phyloP scores from a whole-genome alignment of 805 yeast genomes.

The Vanderwaltozyma tropicalis region DNA sequence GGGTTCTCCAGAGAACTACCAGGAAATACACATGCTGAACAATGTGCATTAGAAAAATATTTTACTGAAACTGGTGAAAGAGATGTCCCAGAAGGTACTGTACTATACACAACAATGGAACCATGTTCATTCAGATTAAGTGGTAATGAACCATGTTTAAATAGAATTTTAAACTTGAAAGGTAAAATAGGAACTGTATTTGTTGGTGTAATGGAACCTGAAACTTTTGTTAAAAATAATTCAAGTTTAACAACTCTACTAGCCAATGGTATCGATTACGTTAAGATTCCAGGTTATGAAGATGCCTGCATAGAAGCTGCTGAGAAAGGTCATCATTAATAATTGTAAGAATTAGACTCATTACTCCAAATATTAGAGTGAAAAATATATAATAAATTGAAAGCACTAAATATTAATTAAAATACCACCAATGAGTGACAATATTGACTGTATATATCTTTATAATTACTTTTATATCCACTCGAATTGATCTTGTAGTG shows the following conservation, averaged over 20 bases:
- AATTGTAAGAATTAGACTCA: not conserved
- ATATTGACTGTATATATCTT: too few relatives aligned
- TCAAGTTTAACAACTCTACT: conserved; percentile 46
- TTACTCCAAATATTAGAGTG: too few relatives aligned
- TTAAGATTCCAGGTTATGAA: conserved; percentile 78
- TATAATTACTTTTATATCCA: too few relatives aligned
- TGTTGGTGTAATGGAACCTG: conserved; percentile 90
- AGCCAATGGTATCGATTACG: conserved; percentile 54
- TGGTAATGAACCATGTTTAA: conserved; percentile 83
- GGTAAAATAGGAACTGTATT: conserved; percentile 57
- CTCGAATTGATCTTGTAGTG: too few relatives aligned
- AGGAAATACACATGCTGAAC: conserved; percentile 97
- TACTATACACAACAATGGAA: conserved; percentile 91
- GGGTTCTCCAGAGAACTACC: conserved; percentile 87
- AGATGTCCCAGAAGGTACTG: conserved; percentile 62
- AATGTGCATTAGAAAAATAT: conserved; percentile 79
- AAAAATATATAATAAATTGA: not conserved
- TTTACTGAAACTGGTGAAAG: conserved; percentile 27
- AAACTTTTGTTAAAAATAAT: conserved; percentile 74
- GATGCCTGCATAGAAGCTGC: conserved; percentile 61
- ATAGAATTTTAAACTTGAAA: conserved; percentile 50
- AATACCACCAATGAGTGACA: too few relatives aligned
- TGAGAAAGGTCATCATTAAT: conserved; percentile 50
- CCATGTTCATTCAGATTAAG: conserved; percentile 86
- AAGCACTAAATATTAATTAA: too few relatives aligned